Conservation (phyloP, 2,329 filamentous ascomycete genomes). For the Trichophyton mentagrophytes region DNA sequence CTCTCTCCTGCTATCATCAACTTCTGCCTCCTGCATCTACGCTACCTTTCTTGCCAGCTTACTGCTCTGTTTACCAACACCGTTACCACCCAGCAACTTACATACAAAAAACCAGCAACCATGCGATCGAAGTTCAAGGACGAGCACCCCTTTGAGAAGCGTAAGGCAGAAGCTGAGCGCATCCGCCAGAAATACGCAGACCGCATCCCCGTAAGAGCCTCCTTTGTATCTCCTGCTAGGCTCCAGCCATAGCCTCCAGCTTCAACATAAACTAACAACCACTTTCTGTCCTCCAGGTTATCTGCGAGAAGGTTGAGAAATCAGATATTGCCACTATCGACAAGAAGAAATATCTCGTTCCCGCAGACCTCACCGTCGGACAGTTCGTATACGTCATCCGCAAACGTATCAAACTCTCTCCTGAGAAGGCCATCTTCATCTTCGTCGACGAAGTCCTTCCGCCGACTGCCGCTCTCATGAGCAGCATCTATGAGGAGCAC, state of each 20-base stretch:
- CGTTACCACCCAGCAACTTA: neutral
- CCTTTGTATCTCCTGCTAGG: neutral
- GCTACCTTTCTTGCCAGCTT: neutral
- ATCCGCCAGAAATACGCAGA: slow-evolving; percentile 98
- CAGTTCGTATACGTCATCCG: slow-evolving; percentile 99
- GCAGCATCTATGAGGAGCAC: slow-evolving; percentile 98
- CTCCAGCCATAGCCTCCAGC: neutral
- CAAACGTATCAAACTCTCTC: slow-evolving; percentile 98
- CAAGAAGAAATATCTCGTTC: slow-evolving; percentile 99
- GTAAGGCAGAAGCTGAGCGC: slow-evolving; percentile 98
- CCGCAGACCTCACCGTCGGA: slow-evolving; percentile 91
- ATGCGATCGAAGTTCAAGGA: slow-evolving; percentile 99
- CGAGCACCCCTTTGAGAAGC: slow-evolving; percentile 99
- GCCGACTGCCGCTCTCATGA: slow-evolving; percentile 94
- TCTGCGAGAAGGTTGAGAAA: slow-evolving; percentile 99
- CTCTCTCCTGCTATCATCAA: neutral
- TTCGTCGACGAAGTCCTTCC: slow-evolving; percentile 98
- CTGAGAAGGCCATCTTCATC: slow-evolving; percentile 99
- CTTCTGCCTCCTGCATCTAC: neutral
- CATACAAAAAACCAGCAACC: slow-evolving; percentile 28
- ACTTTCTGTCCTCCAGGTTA: slow-evolving; percentile 51
- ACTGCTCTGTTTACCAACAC: neutral
- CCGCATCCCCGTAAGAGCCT: slow-evolving; percentile 68
- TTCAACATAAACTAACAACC: neutral
- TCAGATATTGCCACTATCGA: slow-evolving; percentile 98